Evolutionary conservation across 2,329 filamentous ascomycete species (phyloP), one percentile per base, ranked within the genome.

Genomic region (Verticillium dahliae): DNA sequence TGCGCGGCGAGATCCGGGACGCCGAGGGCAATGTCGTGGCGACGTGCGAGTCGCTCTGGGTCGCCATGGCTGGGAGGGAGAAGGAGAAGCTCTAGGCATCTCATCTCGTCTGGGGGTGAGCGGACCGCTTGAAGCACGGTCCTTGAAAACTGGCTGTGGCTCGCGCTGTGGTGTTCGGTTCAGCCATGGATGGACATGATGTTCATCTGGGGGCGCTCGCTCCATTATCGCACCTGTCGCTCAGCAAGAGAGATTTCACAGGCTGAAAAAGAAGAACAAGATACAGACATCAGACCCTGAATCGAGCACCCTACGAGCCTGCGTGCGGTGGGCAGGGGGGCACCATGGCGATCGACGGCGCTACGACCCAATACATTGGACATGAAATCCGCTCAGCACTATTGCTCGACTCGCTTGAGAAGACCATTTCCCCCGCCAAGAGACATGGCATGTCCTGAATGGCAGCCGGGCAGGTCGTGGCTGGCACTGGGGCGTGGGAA

Each of bases 1-100:
- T 77, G 13, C 63, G 62, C 15, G 70, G 70, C 14, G 68, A 72
- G 55, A 41, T 78, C 2, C 70, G 62, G 31, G 67, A 75, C 50
- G 67, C 69, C 15, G 63, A 68, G 1, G 75, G 72, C 0, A 59
- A 65, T 13, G 69, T 70, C 13, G 52, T 76, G 59, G 74, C 70
- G 0, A 70, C 62, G 22, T 71, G 70, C 33, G 62, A 62, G 18
- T 59, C 63, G 13, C 22, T 64, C 2, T 65, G 62, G 63, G 54
- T 65, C 3, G 58, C 60, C 1, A 57, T 65, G 18, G 56, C 37
- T 13, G 50, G 58, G 5, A 61, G 45, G 37, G 27, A 58, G 0
- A 65, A 55, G 37, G 27, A 58, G 0, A 65, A 61, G 56, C 54
- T 34, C n/a, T 56, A 56, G 54, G 15, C 31, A 31, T 31, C 27